Base-by-base conservation (phyloP, 1,139 yeast species). In the Hemisphaericaspora xylofermentans region DNA sequence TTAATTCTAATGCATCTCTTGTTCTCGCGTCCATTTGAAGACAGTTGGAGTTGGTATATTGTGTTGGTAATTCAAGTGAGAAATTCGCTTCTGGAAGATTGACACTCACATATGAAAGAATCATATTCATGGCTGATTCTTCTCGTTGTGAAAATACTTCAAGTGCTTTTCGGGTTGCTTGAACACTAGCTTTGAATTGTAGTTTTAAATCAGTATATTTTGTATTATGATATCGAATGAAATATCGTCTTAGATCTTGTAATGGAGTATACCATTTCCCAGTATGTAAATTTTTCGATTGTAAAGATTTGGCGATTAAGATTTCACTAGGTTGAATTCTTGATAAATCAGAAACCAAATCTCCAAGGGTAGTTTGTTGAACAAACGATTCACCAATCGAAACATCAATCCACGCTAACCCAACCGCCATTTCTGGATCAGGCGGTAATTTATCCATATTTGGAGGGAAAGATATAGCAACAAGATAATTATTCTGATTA, bases 321-420 rank as follows among this genome's bases (percentile, higher is more conserved):
- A 87, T 72, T 52, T 87, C 95, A 41, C 80, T 71, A 1, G 95
- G 95, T 39, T 67, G 69, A 4, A 87, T 77, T 33, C 94, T 64
- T 0, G 87, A 67, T 2, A 87, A 59, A 45, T 82, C 87, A 3
- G 85, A 71, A 43, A 75, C 65, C 4, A 87, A 57, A n/a, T 76
- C 76, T 4, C 65, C 69, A 16, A 78, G 54, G 0, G 76, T 73
- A 0, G 89, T 80, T 34, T 78, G 78, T 52, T 86, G 86, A 3
- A 82, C 82, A 52, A 71, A 79, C 37, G 88, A 78, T 28, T 80
- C 83, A 0, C 98, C 98, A 1, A 93, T 80, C 0, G 95, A 84
- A 1, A 93, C 68, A 60, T 93, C 98, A 28, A 85, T 76, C 98
- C 98, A 93, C 15, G 93, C 78, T 4, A 93, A 57, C 0, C 96